phyloP scores from a whole-genome alignment of 2,329 filamentous ascomycete genomes.

The Aspergillus jensenii region DNA sequence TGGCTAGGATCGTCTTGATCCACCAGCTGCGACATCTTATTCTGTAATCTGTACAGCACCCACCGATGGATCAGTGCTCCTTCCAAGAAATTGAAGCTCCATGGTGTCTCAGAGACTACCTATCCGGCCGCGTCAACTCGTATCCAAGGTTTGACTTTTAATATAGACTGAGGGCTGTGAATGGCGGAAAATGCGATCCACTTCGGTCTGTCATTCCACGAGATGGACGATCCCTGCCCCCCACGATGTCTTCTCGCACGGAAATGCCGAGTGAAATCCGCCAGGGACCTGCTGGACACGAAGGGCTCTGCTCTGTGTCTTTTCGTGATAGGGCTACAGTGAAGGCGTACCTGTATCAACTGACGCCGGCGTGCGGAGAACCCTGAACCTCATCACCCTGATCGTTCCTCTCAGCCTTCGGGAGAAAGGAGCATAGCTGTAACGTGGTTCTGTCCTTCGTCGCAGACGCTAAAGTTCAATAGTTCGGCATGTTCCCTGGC shows the following conservation, averaged over 20 bases:
- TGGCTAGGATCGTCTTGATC: too few relatives aligned
- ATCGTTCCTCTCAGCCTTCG: not conserved
- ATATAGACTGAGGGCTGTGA: not conserved
- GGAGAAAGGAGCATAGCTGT: not conserved
- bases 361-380: not conserved
- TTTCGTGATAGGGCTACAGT: too few relatives aligned
- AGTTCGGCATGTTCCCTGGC: too few relatives aligned
- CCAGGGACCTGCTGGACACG: not conserved
- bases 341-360: too few relatives aligned
- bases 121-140: not conserved
- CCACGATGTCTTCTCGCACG: not conserved
- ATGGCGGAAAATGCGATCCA: not conserved
- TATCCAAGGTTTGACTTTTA: not conserved
- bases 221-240: not conserved
- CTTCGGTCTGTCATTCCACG: not conserved
- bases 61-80: too few relatives aligned
- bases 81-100: too few relatives aligned
- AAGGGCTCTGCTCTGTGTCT: too few relatives aligned
- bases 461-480: too few relatives aligned
- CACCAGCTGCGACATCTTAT: not conserved
- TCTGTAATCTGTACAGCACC: not conserved
- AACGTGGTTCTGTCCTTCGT: too few relatives aligned
- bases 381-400: not conserved
- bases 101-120: not conserved
- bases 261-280: not conserved